These are phyloP conservation scores for Oryza glumipatula DNA, from an alignment of 176 grass and related monocot species.

Conservation along the genomic window DNA sequence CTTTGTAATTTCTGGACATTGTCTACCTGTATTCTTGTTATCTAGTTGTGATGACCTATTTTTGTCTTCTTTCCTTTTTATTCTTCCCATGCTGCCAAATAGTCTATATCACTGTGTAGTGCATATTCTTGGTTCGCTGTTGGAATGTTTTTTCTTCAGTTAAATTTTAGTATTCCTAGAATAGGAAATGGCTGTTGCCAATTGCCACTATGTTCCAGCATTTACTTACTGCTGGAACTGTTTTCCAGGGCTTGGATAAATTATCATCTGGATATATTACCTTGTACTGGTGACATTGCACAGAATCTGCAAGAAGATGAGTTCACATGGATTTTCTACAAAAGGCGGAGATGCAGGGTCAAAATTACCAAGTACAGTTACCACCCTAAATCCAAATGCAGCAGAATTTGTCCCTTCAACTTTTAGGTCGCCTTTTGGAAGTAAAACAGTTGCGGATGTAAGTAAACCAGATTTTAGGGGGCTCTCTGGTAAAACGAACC, in stretches of 20 bases:
- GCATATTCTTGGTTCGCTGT: not conserved
- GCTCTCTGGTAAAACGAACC: slow-evolving; percentile 36
- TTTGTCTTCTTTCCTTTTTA: not conserved
- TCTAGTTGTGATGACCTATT: not conserved
- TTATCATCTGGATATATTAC: slow-evolving; percentile 8
- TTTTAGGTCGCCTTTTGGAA: slow-evolving; percentile 38
- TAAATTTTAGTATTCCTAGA: not conserved
- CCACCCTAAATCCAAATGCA: slow-evolving; percentile 68
- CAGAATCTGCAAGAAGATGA: slow-evolving; percentile 42
- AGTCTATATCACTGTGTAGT: not conserved
- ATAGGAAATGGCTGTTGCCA: not conserved
- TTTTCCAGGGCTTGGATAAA: slow-evolving; percentile 58
- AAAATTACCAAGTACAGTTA: slow-evolving; percentile 44
- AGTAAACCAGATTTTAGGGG: slow-evolving; percentile 33
- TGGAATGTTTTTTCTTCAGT: not conserved
- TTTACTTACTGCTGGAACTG: not conserved
- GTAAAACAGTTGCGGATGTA: slow-evolving; percentile 28
- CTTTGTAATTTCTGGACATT: not conserved
- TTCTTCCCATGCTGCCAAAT: not conserved
- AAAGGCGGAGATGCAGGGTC: slow-evolving; percentile 1
- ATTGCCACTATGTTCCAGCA: not conserved
- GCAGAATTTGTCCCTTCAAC: slow-evolving; percentile 65
- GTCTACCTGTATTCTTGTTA: not conserved
- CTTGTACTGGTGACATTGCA: slow-evolving; percentile 9
- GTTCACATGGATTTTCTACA: slow-evolving; percentile 37